Evolutionary conservation across 208 protist species (phyloP).

Genomic region (Porcisia hertigi): DNA sequence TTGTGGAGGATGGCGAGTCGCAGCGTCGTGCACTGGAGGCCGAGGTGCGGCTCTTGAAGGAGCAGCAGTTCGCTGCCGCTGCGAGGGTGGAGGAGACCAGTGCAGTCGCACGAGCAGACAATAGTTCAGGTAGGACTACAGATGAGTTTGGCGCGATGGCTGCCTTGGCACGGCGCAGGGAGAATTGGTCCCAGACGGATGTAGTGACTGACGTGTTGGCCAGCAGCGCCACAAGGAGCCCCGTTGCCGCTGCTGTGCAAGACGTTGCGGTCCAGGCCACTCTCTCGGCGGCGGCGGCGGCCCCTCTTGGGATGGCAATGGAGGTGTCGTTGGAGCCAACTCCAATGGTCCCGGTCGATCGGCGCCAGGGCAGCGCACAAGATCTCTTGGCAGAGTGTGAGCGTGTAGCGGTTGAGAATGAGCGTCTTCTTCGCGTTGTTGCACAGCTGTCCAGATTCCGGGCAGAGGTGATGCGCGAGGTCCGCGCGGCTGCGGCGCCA

Average conservation of each 20-base stretch:
- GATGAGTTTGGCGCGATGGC: neutral
- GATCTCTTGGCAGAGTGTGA: slow-evolving; percentile 4
- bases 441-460: slow-evolving; percentile 28
- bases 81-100: neutral
- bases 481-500: neutral
- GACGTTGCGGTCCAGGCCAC: neutral
- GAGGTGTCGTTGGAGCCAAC: neutral
- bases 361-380: neutral
- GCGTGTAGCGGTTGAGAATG: slow-evolving; percentile 21
- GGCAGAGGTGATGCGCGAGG: slow-evolving; percentile 25
- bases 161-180: neutral
- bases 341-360: neutral
- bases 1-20: slow-evolving; percentile 17
- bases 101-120: neutral
- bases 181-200: neutral
- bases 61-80: neutral
- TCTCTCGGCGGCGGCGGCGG: neutral
- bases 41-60: slow-evolving; percentile 8
- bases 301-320: neutral
- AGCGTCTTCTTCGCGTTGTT: slow-evolving; percentile 7
- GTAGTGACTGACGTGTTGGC: neutral
- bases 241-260: neutral
- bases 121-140: neutral
- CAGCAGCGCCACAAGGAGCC: neutral
- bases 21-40: slow-evolving; percentile 17